These are phyloP conservation scores for Scheffersomyces lignosus DNA, from an alignment of 805 yeast species.

Conservation along the genomic window DNA sequence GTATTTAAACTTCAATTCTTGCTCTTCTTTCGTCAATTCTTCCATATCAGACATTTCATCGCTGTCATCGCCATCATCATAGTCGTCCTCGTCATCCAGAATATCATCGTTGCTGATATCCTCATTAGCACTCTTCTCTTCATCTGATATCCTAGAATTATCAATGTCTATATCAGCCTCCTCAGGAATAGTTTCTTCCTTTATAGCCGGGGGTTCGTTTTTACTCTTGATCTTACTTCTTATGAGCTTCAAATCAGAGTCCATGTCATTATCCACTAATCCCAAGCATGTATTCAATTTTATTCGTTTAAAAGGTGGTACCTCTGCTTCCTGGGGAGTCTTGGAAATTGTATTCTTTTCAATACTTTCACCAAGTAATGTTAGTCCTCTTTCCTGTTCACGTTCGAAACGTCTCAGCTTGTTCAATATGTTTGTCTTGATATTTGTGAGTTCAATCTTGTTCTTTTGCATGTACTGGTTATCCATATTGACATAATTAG, in stretches of 20 bases:
- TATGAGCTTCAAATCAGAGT: conserved; percentile 21
- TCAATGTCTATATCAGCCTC: conserved; percentile 11
- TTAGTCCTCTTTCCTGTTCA: conserved; percentile 2
- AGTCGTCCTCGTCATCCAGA: conserved; percentile 1
- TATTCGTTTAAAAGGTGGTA: conserved; percentile 2
- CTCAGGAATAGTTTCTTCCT: conserved; percentile 10
- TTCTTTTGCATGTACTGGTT: conserved; percentile 27
- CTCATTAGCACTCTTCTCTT: conserved; percentile 9
- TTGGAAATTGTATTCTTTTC: conserved; percentile 1
- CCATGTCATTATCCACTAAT: conserved; percentile 22
- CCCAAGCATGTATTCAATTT: conserved; percentile 20
- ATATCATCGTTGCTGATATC: background rate
- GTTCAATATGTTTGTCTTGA: conserved; percentile 17
- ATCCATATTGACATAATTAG: conserved; percentile 21
- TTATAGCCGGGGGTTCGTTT: conserved; percentile 6
- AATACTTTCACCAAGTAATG: background rate
- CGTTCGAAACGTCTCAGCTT: conserved; percentile 3
- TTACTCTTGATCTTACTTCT: conserved; percentile 5
- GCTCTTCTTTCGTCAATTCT: background rate
- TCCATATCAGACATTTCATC: background rate
- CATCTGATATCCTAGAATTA: conserved; percentile 6
- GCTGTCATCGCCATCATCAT: background rate
- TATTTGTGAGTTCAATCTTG: conserved; percentile 31
- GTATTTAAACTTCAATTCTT: conserved; percentile 6
- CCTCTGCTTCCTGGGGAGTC: background rate